Percentiles rank a stretch among this genome's conserved stretches.
Conservation (phyloP, 2,329 filamentous ascomycete genomes). For the Ceratocystis alfenasii region DNA sequence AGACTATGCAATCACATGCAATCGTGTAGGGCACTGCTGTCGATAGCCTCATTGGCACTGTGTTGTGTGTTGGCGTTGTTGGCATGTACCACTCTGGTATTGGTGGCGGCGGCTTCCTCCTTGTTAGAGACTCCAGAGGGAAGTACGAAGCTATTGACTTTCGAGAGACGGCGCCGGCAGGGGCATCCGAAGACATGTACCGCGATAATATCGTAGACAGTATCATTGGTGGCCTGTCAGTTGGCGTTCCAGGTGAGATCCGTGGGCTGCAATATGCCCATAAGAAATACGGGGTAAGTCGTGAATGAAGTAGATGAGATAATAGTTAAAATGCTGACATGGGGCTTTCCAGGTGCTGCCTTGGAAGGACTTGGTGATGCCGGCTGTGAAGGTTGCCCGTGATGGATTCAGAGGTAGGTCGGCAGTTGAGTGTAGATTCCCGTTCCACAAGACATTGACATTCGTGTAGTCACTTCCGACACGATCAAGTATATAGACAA, state of each 20-base stretch:
- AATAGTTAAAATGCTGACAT: background rate
- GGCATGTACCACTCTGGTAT: slow-evolving; percentile 73
- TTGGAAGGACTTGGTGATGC: slow-evolving; percentile 60
- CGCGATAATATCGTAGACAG: slow-evolving; percentile 55
- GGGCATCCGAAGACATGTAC: slow-evolving; percentile 77
- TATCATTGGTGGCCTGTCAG: slow-evolving; percentile 59
- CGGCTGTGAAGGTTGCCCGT: slow-evolving; percentile 61
- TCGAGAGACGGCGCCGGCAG: slow-evolving; percentile 72
- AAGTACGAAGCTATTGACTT: slow-evolving; percentile 81
- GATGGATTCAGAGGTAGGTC: slow-evolving; percentile 50
- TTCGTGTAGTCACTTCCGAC: slow-evolving; percentile 51
- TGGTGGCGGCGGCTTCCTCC: slow-evolving; percentile 82
- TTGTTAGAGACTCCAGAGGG: slow-evolving; percentile 62
- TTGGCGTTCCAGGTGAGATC: slow-evolving; percentile 61
- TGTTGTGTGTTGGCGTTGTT: slow-evolving; percentile 62
- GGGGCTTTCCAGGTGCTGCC: slow-evolving; percentile 33
- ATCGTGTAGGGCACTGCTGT: slow-evolving; percentile 55
- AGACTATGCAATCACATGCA: background rate
- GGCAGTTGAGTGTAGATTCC: background rate
- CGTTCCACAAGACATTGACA: slow-evolving; percentile 21
- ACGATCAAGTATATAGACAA: slow-evolving; percentile 59
- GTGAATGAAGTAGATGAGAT: background rate
- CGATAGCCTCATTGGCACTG: slow-evolving; percentile 62
- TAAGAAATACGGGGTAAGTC: slow-evolving; percentile 48
- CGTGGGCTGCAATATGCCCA: slow-evolving; percentile 72